Conservation (phyloP, 106 monocot species). For the Dactylorhiza incarnata region DNA sequence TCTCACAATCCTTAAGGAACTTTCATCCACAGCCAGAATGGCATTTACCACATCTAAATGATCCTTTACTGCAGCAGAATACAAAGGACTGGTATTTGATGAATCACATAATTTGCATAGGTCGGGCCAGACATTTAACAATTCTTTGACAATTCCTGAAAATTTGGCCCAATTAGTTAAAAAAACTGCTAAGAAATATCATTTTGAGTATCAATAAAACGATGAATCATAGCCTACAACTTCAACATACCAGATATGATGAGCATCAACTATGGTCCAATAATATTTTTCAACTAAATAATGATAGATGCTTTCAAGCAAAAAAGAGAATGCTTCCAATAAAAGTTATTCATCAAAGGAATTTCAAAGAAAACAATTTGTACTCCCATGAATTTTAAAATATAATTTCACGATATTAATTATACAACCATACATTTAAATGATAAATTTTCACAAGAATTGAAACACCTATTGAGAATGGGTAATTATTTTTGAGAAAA, state of each 20-base stretch:
- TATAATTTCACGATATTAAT: too few species aligned
- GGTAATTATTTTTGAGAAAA: too few species aligned
- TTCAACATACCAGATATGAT: background rate
- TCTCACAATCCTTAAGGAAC: conserved; percentile 49
- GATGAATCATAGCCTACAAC: background rate
- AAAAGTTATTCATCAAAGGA: background rate
- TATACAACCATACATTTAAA: too few species aligned
- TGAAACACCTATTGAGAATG: too few species aligned
- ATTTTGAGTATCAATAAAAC: background rate
- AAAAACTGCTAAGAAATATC: background rate
- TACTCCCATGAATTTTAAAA: too few species aligned
- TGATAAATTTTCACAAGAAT: too few species aligned
- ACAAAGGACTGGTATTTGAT: conserved; percentile 82
- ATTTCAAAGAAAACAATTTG: too few species aligned
- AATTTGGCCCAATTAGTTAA: background rate
- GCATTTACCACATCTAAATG: conserved; percentile 85
- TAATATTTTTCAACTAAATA: background rate
- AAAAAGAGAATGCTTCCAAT: background rate
- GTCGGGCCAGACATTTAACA: conserved; percentile 60
- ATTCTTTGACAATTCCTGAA: conserved; percentile 71
- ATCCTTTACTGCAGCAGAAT: conserved; percentile 73
- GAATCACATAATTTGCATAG: conserved; percentile 69
- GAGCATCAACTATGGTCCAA: background rate
- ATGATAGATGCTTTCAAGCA: background rate
- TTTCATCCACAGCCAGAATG: conserved; percentile 72